Percentiles rank a stretch among this genome's conserved stretches.
These are phyloP conservation scores for Pseudoperonospora humuli DNA, from an alignment of 352 stramenopile genomes.

Conservation along the genomic window DNA sequence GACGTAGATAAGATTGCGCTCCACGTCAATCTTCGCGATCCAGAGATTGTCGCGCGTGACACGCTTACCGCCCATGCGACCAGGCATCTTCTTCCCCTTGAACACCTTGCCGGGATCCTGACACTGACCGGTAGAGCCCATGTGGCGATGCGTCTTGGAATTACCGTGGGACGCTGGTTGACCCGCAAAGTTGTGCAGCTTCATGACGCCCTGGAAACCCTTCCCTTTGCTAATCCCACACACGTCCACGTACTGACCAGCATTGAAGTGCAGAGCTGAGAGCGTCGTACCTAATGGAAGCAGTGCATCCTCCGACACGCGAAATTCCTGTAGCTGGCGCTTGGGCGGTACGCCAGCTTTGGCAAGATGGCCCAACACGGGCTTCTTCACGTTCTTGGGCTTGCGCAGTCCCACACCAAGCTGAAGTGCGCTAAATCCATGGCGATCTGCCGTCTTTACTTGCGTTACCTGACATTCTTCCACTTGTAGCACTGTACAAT, in stretches of 20 bases:
- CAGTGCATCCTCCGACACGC: conserved; percentile 86
- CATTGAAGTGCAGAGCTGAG: conserved; percentile 95
- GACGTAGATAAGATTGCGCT: conserved; percentile 91
- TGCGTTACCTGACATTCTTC: conserved; percentile 92
- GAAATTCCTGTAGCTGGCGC: conserved; percentile 93
- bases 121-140: conserved; percentile 96
- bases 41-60: conserved; percentile 96
- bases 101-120: conserved; percentile 98
- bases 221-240: conserved; percentile 90
- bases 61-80: conserved; percentile 91
- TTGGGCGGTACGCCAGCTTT: conserved; percentile 90
- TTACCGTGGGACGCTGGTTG: conserved; percentile 97
- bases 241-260: conserved; percentile 98
- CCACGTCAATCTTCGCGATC: conserved; percentile 88
- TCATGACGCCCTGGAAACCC: conserved; percentile 95
- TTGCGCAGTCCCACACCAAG: conserved; percentile 95
- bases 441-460: conserved; percentile 90
- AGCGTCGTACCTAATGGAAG: conserved; percentile 88
- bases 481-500: conserved; percentile 91
- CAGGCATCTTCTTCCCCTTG: conserved; percentile 99
- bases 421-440: conserved; percentile 94
- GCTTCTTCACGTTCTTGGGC: conserved; percentile 92
- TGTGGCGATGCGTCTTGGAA: conserved; percentile 93
- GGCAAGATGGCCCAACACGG: conserved; percentile 87
- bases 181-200: conserved; percentile 95